A percentile compares a stretch with the other conserved stretches of the same genome.
Conservation (phyloP, 495 filamentous ascomycete genomes). For the Hypoxylon lienhwacheense region DNA sequence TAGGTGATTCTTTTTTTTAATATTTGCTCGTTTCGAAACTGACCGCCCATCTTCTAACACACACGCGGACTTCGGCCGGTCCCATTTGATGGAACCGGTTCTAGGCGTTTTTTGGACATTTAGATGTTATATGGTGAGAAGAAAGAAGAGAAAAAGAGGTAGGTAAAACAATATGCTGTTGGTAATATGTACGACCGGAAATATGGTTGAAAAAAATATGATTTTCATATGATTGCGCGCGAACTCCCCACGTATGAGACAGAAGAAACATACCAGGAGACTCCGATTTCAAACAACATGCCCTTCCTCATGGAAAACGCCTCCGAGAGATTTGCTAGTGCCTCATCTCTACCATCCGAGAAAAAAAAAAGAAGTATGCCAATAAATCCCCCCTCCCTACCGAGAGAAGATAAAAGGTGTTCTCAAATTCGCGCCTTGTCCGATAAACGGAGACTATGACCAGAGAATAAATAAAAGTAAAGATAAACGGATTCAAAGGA, state of each 20-base stretch:
- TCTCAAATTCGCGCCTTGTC: constrained; percentile 28
- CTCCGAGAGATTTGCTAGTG: constrained; percentile 20
- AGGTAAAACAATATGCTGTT: constrained; percentile 17
- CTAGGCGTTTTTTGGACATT: too few species aligned
- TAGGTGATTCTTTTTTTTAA: constrained; percentile 12
- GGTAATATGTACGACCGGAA: constrained; percentile 31
- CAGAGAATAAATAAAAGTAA: constrained; percentile 7
- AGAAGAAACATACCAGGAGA: constrained; percentile 6
- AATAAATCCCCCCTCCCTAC: constrained; percentile 4
- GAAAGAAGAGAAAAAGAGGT: background rate
- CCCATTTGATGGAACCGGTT: too few species aligned
- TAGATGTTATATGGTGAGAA: too few species aligned
- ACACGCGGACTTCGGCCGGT: constrained; percentile 16
- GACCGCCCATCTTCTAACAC: constrained; percentile 31
- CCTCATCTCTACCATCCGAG: constrained; percentile 14
- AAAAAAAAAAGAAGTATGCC: constrained; percentile 17
- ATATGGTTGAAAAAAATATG: background rate
- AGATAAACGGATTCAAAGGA: too few species aligned
- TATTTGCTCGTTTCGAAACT: constrained; percentile 19
- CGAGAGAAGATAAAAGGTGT: constrained; percentile 6
- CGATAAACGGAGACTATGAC: constrained; percentile 22
- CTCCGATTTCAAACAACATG: background rate
- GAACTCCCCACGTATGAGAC: constrained; percentile 18
- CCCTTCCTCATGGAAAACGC: constrained; percentile 8
- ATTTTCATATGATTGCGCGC: constrained; percentile 10